Base-by-base conservation (phyloP, 306 rosid species). In the Dicorynia guianensis region DNA sequence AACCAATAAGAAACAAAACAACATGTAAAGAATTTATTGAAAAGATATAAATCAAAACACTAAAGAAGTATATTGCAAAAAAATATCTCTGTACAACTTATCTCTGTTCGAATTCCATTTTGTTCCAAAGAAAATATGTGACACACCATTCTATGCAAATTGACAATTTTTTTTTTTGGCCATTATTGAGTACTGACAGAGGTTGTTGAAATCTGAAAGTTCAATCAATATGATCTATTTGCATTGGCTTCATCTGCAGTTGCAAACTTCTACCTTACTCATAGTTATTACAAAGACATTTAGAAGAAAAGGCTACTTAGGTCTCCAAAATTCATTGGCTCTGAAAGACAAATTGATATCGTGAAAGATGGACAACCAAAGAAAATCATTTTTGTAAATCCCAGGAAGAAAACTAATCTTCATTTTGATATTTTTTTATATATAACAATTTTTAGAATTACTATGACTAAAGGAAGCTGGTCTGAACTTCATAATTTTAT, bases 11-110 rank as follows among this genome's bases (percentile, higher is more conserved):
- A 55, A 50, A 60, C 19, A 14, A 1, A 61, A 61, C 12, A 44
- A 19, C 17, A 67, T 35, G 38, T 12, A 12, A 35, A 36, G 40
- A 74, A 63, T 42, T 63, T 20, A 70, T 68, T 10, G 4, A 78
- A 58, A 78, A 43, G 11, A 35, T 50, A 25, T 39, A 69, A 40
- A 80, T 71, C 46, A 55, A 19, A 19, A 74, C 69, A 18, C 33
- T 25, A 56, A 71, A 8, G 8, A 18, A 56, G 59, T 19, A 25
- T 5, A 33, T 25, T 56, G 56, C 46, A 58, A 15, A 61, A 39
- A 66, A 30, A 33, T 49, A 30, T 76, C 47, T 18, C 54, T n/a
- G 4, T 10, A 11, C 7, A 55, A 40, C 49, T 17, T 55, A 13
- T 40, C 18, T 38, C 56, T 33, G 35, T 15, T 55, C 50, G 11